phyloP scores from a whole-genome alignment of 2,329 filamentous ascomycete species.

The Xylariomycetidae sp. region DNA sequence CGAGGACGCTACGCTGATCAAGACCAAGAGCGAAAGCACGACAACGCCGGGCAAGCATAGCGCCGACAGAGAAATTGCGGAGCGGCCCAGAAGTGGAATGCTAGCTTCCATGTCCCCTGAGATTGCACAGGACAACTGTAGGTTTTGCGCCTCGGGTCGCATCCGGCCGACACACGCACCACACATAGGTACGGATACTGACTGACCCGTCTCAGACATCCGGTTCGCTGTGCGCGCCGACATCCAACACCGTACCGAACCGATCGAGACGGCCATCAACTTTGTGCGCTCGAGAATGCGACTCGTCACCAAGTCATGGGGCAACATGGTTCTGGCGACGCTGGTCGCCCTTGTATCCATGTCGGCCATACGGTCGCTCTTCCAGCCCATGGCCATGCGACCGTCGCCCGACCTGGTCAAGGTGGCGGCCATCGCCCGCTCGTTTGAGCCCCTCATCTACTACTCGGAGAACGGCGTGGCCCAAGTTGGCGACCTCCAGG shows the following conservation, averaged over 20 bases:
- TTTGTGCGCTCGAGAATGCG: slow-evolving; percentile 56
- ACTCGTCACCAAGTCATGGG: slow-evolving; percentile 61
- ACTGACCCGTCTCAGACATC: slow-evolving; percentile 54
- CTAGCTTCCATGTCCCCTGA: slow-evolving; percentile 25
- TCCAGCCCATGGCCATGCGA: slow-evolving; percentile 59
- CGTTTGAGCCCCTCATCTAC: slow-evolving; percentile 90
- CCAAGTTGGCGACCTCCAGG: slow-evolving; percentile 82
- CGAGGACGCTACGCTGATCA: slow-evolving; percentile 33
- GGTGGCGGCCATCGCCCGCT: slow-evolving; percentile 80
- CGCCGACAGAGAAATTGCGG: slow-evolving; percentile 12
- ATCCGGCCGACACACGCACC: too few relatives aligned
- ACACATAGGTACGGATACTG: slow-evolving; percentile 8
- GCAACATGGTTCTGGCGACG: slow-evolving; percentile 57
- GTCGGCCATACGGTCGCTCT: slow-evolving; percentile 57
- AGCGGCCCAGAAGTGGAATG: slow-evolving; percentile 18
- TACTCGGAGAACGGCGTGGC: slow-evolving; percentile 85
- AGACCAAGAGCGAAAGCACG: slow-evolving; percentile 27
- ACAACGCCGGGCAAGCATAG: slow-evolving; percentile 18
- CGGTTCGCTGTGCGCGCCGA: slow-evolving; percentile 83
- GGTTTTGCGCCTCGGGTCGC: slow-evolving; percentile 18
- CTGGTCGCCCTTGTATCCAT: slow-evolving; percentile 59
- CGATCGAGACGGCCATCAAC: slow-evolving; percentile 66
- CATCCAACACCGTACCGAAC: slow-evolving; percentile 79
- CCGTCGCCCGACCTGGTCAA: slow-evolving; percentile 83
- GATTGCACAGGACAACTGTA: slow-evolving; percentile 44